Conservation (phyloP, 768 basidiomycete species). For the Boletus rubescentipes region DNA sequence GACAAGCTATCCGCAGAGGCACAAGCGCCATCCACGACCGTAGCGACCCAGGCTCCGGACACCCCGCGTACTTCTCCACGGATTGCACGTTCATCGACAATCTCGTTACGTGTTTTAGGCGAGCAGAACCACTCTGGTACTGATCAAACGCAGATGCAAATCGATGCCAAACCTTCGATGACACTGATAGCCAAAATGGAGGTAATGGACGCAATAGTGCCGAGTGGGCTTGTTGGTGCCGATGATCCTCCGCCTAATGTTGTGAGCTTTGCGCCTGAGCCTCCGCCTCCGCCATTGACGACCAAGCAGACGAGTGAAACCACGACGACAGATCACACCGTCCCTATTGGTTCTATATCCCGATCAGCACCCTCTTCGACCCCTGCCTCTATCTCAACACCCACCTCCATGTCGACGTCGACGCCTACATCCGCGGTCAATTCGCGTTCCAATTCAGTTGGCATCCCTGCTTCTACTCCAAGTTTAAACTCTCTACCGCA, state of each 20-base stretch:
- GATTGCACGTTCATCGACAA: not conserved
- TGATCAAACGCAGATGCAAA: slow-evolving; percentile 10
- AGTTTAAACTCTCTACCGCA: not conserved
- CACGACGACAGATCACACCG: not conserved
- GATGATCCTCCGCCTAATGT: slow-evolving; percentile 22
- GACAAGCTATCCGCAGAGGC: not conserved
- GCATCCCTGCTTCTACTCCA: slow-evolving; percentile 8
- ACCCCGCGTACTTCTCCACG: not conserved
- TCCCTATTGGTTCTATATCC: not conserved
- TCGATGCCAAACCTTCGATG: slow-evolving; percentile 1
- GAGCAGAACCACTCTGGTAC: not conserved
- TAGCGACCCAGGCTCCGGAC: not conserved
- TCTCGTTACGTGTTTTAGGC: not conserved
- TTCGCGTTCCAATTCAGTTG: slow-evolving; percentile 29
- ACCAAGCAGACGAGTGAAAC: slow-evolving; percentile 20
- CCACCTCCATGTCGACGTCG: slow-evolving; percentile 22
- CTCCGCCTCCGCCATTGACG: slow-evolving; percentile 33
- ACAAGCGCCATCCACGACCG: not conserved
- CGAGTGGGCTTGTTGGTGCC: slow-evolving; percentile 14
- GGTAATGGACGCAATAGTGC: slow-evolving; percentile 22
- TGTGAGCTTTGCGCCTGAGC: slow-evolving; percentile 31
- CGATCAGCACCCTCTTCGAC: not conserved
- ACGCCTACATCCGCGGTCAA: slow-evolving; percentile 20
- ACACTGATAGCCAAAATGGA: slow-evolving; percentile 28
- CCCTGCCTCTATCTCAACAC: slow-evolving; percentile 9